Base-by-base conservation (phyloP, 1,139 yeast species). In the Candida sp. region DNA sequence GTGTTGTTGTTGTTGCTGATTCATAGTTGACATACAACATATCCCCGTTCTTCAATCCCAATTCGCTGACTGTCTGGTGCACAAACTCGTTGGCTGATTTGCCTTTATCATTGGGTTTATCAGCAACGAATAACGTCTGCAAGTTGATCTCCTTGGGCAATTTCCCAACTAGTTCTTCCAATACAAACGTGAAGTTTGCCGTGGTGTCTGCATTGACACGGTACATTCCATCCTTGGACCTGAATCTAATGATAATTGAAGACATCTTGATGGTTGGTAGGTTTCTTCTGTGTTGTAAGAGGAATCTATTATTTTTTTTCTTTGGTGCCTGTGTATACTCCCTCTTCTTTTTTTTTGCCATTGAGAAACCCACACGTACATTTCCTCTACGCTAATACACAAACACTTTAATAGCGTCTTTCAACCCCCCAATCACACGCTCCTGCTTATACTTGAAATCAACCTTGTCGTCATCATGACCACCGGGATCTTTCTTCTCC, bases 41-140 rank as follows among this genome's bases (percentile, higher is more conserved):
- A 58, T 90, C 97, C n/a, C 99, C 99, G 69, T 94, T 94, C 57
- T 73, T 74, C 47, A 83, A 71, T 0, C 89, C 89, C 55, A 90
- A 66, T 11, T 79, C 80, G 1, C 61, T 64, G 73, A 68, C 38
- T 7, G 49, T 34, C 38, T 49, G 49, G 17, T 45, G 35, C 3
- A 12, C 22, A 26, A 85, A 67, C 5, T 72, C 67, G 8, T 68
- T 60, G 4, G 80, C 81, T 2, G 72, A 62, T 55, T 79, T 77
- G 9, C 84, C 86, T 23, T 70, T 73, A 11, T 72, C 79, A 28
- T 75, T 70, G 8, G 90, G 90, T 32, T 70, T 65, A 41, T 71
- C 67, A 33, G 84, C 75, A 31, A 84, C 66, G 12, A 60, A 57
- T 22, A 83, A 59, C 4, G 76, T 57, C n/a, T 68, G 61, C 2